Evolutionary conservation across 345 rosid species (phyloP), one percentile per base, ranked within the genome.

Genomic region (Syzygium grande): DNA sequence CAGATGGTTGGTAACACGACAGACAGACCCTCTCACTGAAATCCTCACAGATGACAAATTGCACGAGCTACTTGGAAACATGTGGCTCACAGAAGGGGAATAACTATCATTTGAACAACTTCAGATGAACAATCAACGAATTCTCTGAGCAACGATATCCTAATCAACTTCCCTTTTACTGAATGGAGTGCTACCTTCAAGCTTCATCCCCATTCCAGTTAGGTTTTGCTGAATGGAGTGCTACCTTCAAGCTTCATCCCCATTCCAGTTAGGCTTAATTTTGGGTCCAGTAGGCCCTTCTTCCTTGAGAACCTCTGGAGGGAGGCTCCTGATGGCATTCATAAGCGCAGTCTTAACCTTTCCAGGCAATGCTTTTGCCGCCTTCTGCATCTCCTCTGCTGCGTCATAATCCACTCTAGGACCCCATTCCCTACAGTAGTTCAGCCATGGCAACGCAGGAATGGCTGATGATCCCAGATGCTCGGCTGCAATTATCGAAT

Each of bases 251-350:
- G 85, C 88, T 87, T 89, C 90, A n/a, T 86, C 90, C 2, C 90
- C 90, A 25, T 41, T 65, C 90, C 90, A 89, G 85, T 58, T 84
- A 12, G 84, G 65, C 58, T 89, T 89, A 85, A 86, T 53, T 38
- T 87, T 87, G 12, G 88, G 90, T 25, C 90, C 90, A 19, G 85
- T 73, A 29, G 90, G 90, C n/a, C 90, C 90, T 61, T 89, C 88
- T 87, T 89, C 87, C 88, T 58, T 34, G 15, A 87, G 85, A 46
- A 87, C 87, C 56, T 89, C 90, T 12, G n/a, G 77, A 5, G 90
- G 90, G 17, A 89, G 41, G 58, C 88, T 73, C 49, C 58, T 16
- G 41, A 89, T 52, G 51, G 85, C 49, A 29, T 56, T 87, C 30
- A 7, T 34, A 43, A 89, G 51, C 14, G 73, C 51, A 21, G 22